Evolutionary conservation across 208 protist species (phyloP), one percentile per base, ranked within the genome.

Genomic region (Acanthamoeba triangularis): DNA sequence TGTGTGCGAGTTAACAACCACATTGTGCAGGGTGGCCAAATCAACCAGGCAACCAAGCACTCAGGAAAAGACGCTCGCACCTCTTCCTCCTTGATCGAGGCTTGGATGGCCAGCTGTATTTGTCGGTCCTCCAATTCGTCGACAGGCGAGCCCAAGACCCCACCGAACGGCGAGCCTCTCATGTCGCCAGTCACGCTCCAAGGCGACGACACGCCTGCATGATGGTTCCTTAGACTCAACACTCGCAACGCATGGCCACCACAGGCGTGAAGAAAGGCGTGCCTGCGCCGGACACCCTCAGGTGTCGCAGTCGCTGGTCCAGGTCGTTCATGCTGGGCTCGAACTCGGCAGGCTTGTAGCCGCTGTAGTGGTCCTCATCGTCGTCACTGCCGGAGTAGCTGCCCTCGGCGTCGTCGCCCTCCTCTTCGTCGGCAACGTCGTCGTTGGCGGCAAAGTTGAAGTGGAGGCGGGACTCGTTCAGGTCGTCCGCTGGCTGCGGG

Each of bases 21-120:
- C 6, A 4, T 41, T 41, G 69, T 41, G 37, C 5, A 78, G 11
- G 69, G n/a, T 4, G 4, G 41, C 20, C 30, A 65, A 16, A 3
- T 8, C 49, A 54, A 16, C 5, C 49, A 54, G 49, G 49, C 49
- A 54, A 5, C 8, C 49, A 54, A 28, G 30, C 20, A 33, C 63
- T n/a, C 5, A 6, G 18, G 6, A 35, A 23, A 25, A 35, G 6
- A 7, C 6, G 63, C 20, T 33, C 6, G n/a, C 41, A 78, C 69
- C 69, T 78, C 69, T 78, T 78, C 69, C 37, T 78, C 69, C 30
- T 41, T 78, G 30, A 78, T 30, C 10, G 69, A 78, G 33, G 69
- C 69, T 4, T 41, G 69, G 41, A 78, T 78, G 69, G 69, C 69
- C 3, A 78, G n/a, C 30, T 78, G n/a, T 10, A 78, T 4, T 18